phyloP scores from a whole-genome alignment of 140 eudicot genomes.

The Erigeron philadelphicus region DNA sequence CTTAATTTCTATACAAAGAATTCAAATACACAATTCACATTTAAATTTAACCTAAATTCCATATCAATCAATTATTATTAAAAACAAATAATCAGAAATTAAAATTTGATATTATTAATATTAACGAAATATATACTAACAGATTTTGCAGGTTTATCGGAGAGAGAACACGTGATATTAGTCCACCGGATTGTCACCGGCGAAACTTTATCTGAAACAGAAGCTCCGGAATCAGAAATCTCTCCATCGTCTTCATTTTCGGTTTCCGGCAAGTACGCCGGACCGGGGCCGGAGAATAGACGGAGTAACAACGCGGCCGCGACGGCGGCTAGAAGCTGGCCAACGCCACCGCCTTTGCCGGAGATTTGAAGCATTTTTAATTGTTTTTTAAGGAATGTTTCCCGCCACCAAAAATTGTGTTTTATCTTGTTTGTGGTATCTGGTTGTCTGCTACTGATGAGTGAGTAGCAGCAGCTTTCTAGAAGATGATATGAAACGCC shows the following conservation, averaged over 20 bases:
- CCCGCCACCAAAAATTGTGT: slow-evolving; percentile 32
- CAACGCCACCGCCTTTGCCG: slow-evolving; percentile 64
- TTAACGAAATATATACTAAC: slow-evolving; percentile 25
- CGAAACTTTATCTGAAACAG: slow-evolving; percentile 53
- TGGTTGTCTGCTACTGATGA: not conserved
- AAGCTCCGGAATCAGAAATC: slow-evolving; percentile 38
- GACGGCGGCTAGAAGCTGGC: slow-evolving; percentile 76
- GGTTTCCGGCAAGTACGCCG: slow-evolving; percentile 52
- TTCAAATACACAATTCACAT: slow-evolving; percentile 1
- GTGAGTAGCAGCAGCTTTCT: not conserved
- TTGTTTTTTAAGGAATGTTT: slow-evolving; percentile 19
- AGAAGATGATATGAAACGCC: not conserved
- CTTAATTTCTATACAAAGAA: not conserved
- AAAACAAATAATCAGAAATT: not conserved
- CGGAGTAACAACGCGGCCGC: slow-evolving; percentile 86
- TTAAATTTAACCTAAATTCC: not conserved
- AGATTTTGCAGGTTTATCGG: slow-evolving; percentile 67
- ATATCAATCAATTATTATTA: not conserved
- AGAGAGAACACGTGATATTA: slow-evolving; percentile 62
- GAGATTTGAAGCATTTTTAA: slow-evolving; percentile 36
- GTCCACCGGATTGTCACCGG: slow-evolving; percentile 82
- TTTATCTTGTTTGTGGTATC: slow-evolving; percentile 22
- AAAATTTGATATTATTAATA: not conserved
- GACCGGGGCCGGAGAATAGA: slow-evolving; percentile 76
- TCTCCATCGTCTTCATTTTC: slow-evolving; percentile 34